phyloP scores from a whole-genome alignment of 2,329 filamentous ascomycete species.

The Phialophora chinensis region DNA sequence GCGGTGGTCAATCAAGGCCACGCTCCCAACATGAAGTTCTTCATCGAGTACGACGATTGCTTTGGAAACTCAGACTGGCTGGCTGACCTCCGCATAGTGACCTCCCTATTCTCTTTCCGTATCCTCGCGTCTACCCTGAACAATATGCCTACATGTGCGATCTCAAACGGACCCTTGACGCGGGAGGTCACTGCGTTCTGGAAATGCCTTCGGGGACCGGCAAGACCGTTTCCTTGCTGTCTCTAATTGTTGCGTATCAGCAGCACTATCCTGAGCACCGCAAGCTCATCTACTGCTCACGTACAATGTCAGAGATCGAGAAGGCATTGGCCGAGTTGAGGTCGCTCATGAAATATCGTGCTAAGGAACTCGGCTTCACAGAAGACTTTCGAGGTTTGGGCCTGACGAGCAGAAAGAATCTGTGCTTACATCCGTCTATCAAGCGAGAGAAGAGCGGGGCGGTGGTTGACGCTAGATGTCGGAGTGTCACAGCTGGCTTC shows the following conservation, averaged over 20 bases:
- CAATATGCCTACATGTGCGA: conserved; percentile 84
- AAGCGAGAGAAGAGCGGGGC: conserved; percentile 94
- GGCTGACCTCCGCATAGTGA: conserved; percentile 55
- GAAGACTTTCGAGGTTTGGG: conserved; percentile 95
- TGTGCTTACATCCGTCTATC: conserved; percentile 94
- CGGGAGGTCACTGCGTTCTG: conserved; percentile 90
- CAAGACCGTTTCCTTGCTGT: conserved; percentile 94
- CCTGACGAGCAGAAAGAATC: conserved; percentile 93
- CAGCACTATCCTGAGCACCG: conserved; percentile 89
- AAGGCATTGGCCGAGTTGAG: conserved; percentile 93
- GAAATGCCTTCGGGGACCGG: conserved; percentile 99
- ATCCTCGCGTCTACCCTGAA: conserved; percentile 75
- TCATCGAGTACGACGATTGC: conserved; percentile 67
- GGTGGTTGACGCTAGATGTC: conserved; percentile 92
- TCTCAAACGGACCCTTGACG: conserved; percentile 87
- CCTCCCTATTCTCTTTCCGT: conserved; percentile 74
- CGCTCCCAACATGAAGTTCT: conserved; percentile 71
- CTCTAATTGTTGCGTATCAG: conserved; percentile 95
- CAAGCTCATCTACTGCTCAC: conserved; percentile 98
- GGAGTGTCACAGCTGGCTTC: conserved; percentile 94
- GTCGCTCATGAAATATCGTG: conserved; percentile 90
- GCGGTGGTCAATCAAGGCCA: conserved; percentile 16
- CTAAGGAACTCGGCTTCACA: conserved; percentile 83
- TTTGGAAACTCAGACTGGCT: background rate
- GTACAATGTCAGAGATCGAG: conserved; percentile 99